These are phyloP conservation scores for Rhynchospora pubera DNA, from an alignment of 176 grass and related monocot genomes.

Conservation along the genomic window DNA sequence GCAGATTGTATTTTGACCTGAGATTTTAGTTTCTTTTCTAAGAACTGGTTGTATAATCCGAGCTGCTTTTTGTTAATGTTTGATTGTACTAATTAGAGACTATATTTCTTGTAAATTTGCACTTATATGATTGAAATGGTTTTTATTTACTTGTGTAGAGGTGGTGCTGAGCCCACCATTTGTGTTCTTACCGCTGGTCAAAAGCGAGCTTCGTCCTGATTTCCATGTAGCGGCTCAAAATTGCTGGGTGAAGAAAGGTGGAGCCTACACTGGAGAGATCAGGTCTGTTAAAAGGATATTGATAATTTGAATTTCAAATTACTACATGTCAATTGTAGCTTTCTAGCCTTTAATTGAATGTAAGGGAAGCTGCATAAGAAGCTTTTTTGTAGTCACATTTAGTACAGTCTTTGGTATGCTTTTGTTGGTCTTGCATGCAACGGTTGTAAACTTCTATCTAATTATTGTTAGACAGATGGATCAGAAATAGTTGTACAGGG, in stretches of 20 bases:
- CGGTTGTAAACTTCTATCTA: too few relatives aligned
- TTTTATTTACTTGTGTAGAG: conserved; percentile 38
- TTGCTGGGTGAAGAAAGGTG: conserved; percentile 98
- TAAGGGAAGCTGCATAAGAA: background rate
- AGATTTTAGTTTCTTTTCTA: background rate
- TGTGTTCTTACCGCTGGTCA: conserved; percentile 71
- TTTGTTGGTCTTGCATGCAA: background rate
- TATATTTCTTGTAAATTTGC: background rate
- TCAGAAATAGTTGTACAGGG: background rate
- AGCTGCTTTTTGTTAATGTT: background rate
- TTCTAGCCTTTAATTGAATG: background rate
- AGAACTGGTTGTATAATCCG: background rate
- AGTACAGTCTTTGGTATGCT: background rate
- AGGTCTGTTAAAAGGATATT: conserved; percentile 33
- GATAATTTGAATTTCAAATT: conserved; percentile 6
- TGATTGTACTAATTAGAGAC: background rate
- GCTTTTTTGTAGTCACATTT: background rate
- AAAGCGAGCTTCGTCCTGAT: conserved; percentile 55
- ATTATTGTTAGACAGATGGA: background rate
- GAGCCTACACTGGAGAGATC: conserved; percentile 89
- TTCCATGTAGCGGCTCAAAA: conserved; percentile 91
- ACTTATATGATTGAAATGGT: background rate
- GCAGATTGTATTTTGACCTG: background rate
- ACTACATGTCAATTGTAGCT: background rate
- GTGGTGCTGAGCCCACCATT: conserved; percentile 82